Conservation (phyloP, 2,329 filamentous ascomycete genomes). For the Atkinsonella hypoxylon region DNA sequence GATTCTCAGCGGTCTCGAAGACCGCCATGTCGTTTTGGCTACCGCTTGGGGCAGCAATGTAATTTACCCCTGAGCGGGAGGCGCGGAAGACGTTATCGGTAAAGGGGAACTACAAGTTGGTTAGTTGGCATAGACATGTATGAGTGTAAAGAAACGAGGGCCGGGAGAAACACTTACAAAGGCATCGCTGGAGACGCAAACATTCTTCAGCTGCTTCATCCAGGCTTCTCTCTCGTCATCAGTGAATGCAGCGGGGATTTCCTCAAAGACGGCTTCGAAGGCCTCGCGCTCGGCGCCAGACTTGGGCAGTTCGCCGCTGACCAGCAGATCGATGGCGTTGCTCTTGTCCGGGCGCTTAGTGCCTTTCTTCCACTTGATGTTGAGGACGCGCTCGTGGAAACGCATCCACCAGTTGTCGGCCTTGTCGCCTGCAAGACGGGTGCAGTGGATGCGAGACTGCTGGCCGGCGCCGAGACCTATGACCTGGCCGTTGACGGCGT, state of each 20-base stretch:
- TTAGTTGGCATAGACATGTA: not conserved
- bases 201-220: conserved; percentile 68
- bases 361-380: conserved; percentile 93
- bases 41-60: conserved; percentile 84
- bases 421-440: conserved; percentile 92
- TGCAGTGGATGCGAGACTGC: conserved; percentile 97
- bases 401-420: conserved; percentile 99
- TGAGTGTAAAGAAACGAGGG: not conserved
- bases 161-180: conserved; percentile 53
- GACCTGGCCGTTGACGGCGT: conserved; percentile 85
- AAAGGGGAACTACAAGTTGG: conserved; percentile 73
- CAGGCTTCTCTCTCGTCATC: conserved; percentile 75
- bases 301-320: conserved; percentile 79
- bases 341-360: conserved; percentile 95
- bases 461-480: conserved; percentile 92
- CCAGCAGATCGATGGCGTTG: conserved; percentile 93
- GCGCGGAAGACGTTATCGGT: conserved; percentile 95
- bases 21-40: conserved; percentile 77
- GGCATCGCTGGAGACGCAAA: conserved; percentile 85
- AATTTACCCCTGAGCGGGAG: conserved; percentile 80
- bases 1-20: conserved; percentile 80
- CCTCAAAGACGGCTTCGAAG: conserved; percentile 84
- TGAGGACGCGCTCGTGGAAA: conserved; percentile 81
- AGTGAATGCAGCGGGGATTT: conserved; percentile 73
- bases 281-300: conserved; percentile 71